phyloP scores from a whole-genome alignment of 148 eudicot genomes.

The Bassia scoparia region DNA sequence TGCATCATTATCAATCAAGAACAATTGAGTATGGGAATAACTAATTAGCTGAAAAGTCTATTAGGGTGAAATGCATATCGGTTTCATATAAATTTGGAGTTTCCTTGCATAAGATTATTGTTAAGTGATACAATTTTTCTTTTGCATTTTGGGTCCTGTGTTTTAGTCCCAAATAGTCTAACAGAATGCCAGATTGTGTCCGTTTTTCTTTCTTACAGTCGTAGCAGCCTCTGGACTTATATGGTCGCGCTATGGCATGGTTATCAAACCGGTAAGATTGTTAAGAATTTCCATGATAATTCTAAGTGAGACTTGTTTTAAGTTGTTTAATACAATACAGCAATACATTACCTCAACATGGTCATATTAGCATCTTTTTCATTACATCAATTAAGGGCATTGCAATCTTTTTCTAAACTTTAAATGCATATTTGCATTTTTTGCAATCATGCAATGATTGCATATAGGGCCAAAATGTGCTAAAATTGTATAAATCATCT shows the following conservation, averaged over 20 bases:
- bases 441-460: too few species aligned
- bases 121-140: neutral
- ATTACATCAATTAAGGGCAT: too few species aligned
- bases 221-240: constrained; percentile 34
- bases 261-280: constrained; percentile 36
- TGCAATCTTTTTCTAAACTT: too few species aligned
- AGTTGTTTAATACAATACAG: too few species aligned
- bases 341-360: too few species aligned
- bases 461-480: neutral
- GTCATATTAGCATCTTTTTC: too few species aligned
- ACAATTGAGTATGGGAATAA: neutral
- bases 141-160: neutral
- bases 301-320: neutral
- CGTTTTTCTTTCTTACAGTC: constrained; percentile 22
- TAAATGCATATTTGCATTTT: too few species aligned
- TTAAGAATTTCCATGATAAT: neutral
- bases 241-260: constrained; percentile 40
- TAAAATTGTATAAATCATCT: too few species aligned
- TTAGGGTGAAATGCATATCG: neutral
- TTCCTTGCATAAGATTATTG: neutral
- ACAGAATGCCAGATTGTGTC: neutral
- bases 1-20: neutral
- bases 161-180: neutral
- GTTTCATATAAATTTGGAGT: neutral
- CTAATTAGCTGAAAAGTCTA: neutral